Conservation (phyloP, 2,329 filamentous ascomycete species). For the Fusarium sp. region DNA sequence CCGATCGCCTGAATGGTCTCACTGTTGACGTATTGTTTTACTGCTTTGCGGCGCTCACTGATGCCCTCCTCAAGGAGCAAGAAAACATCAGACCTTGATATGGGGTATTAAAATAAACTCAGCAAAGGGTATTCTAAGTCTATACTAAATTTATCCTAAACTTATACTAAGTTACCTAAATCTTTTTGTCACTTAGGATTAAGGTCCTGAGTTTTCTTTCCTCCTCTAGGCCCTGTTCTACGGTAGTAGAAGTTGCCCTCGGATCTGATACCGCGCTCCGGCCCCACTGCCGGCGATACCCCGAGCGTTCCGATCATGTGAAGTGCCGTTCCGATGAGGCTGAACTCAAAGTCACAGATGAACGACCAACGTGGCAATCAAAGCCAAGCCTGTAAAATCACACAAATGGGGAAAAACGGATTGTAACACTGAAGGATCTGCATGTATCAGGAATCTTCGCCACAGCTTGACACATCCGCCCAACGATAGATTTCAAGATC, state of each 20-base stretch:
- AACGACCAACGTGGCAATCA: neutral
- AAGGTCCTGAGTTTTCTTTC: too few relatives aligned
- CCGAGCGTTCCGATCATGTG: slow-evolving; percentile 13
- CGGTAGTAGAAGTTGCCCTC: neutral
- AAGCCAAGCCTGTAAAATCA: neutral
- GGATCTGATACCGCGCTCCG: neutral
- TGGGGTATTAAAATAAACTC: too few relatives aligned
- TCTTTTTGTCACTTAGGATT: too few relatives aligned
- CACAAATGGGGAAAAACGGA: too few relatives aligned
- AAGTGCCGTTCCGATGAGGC: neutral
- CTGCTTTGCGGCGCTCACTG: neutral
- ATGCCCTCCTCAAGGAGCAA: too few relatives aligned
- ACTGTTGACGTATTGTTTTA: too few relatives aligned
- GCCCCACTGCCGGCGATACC: neutral
- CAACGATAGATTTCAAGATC: neutral
- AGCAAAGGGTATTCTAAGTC: too few relatives aligned
- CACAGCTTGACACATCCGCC: neutral
- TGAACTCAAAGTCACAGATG: neutral
- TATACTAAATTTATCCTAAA: too few relatives aligned
- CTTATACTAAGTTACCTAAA: too few relatives aligned
- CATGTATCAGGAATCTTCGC: neutral
- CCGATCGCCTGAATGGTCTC: too few relatives aligned
- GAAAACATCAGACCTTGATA: too few relatives aligned
- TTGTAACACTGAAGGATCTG: too few relatives aligned
- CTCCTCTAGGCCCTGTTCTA: neutral